A percentile compares a stretch with the other conserved stretches of the same genome.
Conservation (phyloP, 169 alveolate species). For the Eimeria zaria region DNA sequence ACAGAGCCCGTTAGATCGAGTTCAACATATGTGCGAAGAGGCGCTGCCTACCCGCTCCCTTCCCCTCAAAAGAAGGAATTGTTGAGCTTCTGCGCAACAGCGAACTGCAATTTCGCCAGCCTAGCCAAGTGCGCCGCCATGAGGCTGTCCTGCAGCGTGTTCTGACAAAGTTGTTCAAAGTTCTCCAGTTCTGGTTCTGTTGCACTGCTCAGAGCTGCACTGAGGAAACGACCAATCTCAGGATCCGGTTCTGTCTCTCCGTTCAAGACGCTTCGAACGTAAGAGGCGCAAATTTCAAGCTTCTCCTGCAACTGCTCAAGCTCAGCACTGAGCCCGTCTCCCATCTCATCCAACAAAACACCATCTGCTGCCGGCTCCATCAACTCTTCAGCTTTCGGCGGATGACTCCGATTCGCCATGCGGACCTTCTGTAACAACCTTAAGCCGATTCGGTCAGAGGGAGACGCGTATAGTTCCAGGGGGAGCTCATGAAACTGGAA, state of each 20-base stretch:
- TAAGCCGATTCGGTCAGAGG: slow-evolving; percentile 88
- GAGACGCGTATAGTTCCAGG: slow-evolving; percentile 89
- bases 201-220: slow-evolving; percentile 90
- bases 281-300: slow-evolving; percentile 58
- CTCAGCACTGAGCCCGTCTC: slow-evolving; percentile 77
- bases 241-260: slow-evolving; percentile 86
- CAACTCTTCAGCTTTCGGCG: slow-evolving; percentile 83
- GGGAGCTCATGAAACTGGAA: slow-evolving; percentile 94
- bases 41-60: neutral
- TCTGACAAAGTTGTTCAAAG: slow-evolving; percentile 92
- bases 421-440: slow-evolving; percentile 77
- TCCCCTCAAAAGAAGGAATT: slow-evolving; percentile 88
- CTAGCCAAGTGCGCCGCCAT: slow-evolving; percentile 90
- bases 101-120: slow-evolving; percentile 92
- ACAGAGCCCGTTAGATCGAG: neutral
- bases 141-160: slow-evolving; percentile 93
- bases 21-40: neutral
- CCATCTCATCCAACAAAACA: slow-evolving; percentile 57
- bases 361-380: slow-evolving; percentile 78
- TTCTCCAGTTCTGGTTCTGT: slow-evolving; percentile 88
- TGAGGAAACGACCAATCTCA: slow-evolving; percentile 92
- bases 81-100: slow-evolving; percentile 93
- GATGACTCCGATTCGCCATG: slow-evolving; percentile 76
- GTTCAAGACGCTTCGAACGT: slow-evolving; percentile 69
- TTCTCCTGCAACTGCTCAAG: slow-evolving; percentile 79